Evolutionary conservation across 768 basidiomycete genomes (phyloP).

Genomic region (Lactarius sanguifluus): DNA sequence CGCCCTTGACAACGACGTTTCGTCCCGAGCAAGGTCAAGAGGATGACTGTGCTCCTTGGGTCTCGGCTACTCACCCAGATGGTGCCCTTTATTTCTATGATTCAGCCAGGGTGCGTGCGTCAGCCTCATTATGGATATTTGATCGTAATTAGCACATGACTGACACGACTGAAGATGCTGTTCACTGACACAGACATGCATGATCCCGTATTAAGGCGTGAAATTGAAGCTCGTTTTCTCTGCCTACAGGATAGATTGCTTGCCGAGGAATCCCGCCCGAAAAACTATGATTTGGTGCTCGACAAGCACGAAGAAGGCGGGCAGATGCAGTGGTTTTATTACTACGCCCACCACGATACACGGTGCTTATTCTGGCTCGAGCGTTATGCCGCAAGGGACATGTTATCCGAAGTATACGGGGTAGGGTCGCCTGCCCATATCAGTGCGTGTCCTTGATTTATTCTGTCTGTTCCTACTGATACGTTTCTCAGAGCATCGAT

Average conservation of each 20-base stretch:
- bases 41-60: not conserved
- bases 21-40: not conserved
- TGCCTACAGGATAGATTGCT: not conserved
- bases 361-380: conserved; percentile 48
- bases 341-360: not conserved
- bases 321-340: conserved; percentile 40
- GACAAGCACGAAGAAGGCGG: conserved; percentile 33
- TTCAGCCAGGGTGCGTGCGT: conserved; percentile 19
- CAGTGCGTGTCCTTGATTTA: not conserved
- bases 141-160: conserved; percentile 13
- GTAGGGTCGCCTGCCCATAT: not conserved
- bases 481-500: conserved; percentile 10
- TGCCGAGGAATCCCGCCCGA: conserved; percentile 22
- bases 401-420: conserved; percentile 29
- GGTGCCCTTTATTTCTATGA: conserved; percentile 55
- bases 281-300: conserved; percentile 12
- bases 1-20: not conserved
- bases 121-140: not conserved
- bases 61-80: conserved; percentile 51
- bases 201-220: conserved; percentile 31
- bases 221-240: conserved; percentile 37
- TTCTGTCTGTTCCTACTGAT: not conserved
- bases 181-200: conserved; percentile 55
- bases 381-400: conserved; percentile 37
- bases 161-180: conserved; percentile 43